Evolutionary conservation across 139 green algal species (phyloP), one percentile per base, ranked within the genome.

Genomic region (Coelastrella sp.): DNA sequence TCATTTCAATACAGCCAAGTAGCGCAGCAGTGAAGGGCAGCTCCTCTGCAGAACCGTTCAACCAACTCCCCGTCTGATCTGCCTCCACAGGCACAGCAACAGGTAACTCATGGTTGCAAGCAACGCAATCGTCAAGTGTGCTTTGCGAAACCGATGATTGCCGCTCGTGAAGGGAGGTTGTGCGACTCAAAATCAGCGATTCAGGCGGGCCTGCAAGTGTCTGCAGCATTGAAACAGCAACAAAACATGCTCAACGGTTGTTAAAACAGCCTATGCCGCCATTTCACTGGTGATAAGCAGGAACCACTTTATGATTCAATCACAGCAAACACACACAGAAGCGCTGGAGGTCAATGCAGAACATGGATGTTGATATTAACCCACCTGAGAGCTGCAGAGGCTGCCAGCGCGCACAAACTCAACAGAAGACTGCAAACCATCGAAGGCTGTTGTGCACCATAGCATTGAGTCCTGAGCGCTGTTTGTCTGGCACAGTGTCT

Each of bases 321-420:
- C n/a, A n/a, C n/a, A 11, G 45, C 45, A 53, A 11, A 8, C 11
- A 11, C 8, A 53, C 8, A 53, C 45, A 53, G 45, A 8, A 53
- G 45, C 45, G 45, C 45, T 53, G 8, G 45, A 53, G 11, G 45
- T 11, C 8, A 21, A 8, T 53, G 45, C 8, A 21, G 45, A 8
- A 53, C 45, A 21, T 53, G 11, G 3, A 0, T n/a, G 5, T 8
- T 7, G 0, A n/a, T 19, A n/a, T 40, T 27, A 69, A 8, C 25
- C 25, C n/a, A 79, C 69, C 69, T 79, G 69, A 38, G 41, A 79
- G 69, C 69, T 79, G 69, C 69, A 79, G 38, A 79, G 45, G 69
- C 69, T 79, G 41, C 40, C 41, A n/a, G 43, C 40, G 9, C 69
- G 40, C 23, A 2, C 25, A 27, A 63, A 79, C 7, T 53, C 45